Conservation (phyloP, 768 basidiomycete species). For the Calocybe gangraenosa region DNA sequence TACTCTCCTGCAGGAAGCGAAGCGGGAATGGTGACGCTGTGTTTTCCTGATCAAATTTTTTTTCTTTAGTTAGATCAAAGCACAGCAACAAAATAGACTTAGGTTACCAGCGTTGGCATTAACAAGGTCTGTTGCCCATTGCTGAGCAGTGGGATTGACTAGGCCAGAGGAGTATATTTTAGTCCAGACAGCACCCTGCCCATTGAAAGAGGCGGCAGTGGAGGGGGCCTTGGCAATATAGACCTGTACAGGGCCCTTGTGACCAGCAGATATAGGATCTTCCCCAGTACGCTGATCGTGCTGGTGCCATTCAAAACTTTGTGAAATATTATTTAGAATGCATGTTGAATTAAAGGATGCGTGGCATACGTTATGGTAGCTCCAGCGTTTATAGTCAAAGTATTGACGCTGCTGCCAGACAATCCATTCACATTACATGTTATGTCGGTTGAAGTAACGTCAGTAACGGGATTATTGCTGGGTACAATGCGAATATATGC, state of each 20-base stretch:
- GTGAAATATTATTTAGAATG: not conserved
- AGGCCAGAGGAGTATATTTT: constrained; percentile 50
- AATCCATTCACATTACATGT: constrained; percentile 51
- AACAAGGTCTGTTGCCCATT: constrained; percentile 49
- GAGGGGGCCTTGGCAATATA: constrained; percentile 48
- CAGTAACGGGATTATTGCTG: constrained; percentile 52
- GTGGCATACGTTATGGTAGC: constrained; percentile 34
- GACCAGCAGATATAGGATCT: constrained; percentile 45
- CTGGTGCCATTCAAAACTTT: constrained; percentile 54
- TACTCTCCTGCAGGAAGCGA: constrained; percentile 49
- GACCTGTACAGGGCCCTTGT: constrained; percentile 48
- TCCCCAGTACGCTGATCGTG: constrained; percentile 50
- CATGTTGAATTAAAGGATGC: not conserved
- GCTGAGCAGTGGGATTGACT: constrained; percentile 27
- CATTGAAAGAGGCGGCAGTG: constrained; percentile 40
- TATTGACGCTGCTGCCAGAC: constrained; percentile 34
- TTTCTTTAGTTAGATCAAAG: not conserved
- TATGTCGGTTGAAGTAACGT: constrained; percentile 48
- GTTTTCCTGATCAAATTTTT: constrained; percentile 27
- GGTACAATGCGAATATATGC: constrained; percentile 42
- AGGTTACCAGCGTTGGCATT: constrained; percentile 38
- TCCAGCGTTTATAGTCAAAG: constrained; percentile 39
- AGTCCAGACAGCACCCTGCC: constrained; percentile 49
- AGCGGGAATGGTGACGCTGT: constrained; percentile 34
- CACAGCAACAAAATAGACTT: too few relatives aligned